Base-by-base conservation (phyloP, 768 basidiomycete species). In the Boletus rubroflammeus region DNA sequence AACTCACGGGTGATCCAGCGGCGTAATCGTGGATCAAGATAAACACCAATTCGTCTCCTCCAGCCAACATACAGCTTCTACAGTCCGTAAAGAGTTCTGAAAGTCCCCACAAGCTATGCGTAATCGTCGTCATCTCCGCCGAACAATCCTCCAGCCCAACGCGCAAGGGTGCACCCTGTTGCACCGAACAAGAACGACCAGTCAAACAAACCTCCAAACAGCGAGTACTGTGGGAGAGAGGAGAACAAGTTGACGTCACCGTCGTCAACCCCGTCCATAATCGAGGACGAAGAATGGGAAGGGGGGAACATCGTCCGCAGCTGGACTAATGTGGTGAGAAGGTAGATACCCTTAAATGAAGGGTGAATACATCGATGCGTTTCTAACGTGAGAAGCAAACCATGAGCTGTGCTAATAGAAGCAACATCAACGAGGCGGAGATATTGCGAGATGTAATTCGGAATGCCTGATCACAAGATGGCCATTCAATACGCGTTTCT, bases 371-470 rank as follows among this genome's bases (percentile, higher is more conserved):
- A 45, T 46, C 34, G 32, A 51, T 31, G 35, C 23, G 13, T 43
- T 31, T 51, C 53, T 52, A 51, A 59, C 40, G 56, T 29, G 35
- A 53, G 63, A 58, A 53, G 51, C 55, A 63, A 59, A 90, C 90
- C 90, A 93, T 91, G 44, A 93, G 76, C 65, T 93, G 90, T 7
- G 90, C 86, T 23, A 93, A 77, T 10, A 86, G 69, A 29, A 93
- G 78, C 25, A 93, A 68, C 80, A 93, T 86, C 39, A 93, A 71
- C 5, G 86, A 86, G 5, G 88, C 87, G 32, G 85, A 85, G 7
- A 88, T 75, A 50, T 80, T 88, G 32, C 82, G 78, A 60, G 83
- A 87, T 32, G 84, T 84, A 17, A 88, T 80, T 50, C 79, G 80
- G 34, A 90, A 72, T 0, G 74, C 76, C 86, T 86, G 57, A 40